Percentiles rank a stretch among this genome's conserved stretches.
phyloP scores from a whole-genome alignment of 1,284 basidiomycete species.

The Acaromyces ingoldii region DNA sequence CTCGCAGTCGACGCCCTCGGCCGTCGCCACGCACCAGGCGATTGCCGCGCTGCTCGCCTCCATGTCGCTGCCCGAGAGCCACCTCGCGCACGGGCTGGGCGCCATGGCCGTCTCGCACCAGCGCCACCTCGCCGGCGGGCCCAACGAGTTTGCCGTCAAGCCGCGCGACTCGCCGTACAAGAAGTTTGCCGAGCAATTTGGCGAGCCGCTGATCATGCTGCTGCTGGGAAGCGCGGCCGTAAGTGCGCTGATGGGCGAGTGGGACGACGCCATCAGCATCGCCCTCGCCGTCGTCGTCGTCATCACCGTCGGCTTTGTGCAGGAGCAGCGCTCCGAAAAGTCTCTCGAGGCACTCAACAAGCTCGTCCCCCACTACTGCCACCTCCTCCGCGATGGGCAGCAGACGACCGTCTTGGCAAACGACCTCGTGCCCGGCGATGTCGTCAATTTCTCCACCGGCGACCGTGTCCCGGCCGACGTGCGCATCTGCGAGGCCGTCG shows the following conservation, averaged over 20 bases:
- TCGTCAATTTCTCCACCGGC: conserved; percentile 78
- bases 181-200: conserved; percentile 88
- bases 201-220: conserved; percentile 86
- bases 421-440: conserved; percentile 88
- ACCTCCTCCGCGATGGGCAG: conserved; percentile 67
- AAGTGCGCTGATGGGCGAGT: conserved; percentile 83
- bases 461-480: conserved; percentile 92
- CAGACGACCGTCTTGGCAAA: conserved; percentile 71
- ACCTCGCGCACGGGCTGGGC: conserved; percentile 25
- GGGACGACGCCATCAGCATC: conserved; percentile 90
- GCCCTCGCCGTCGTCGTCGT: conserved; percentile 90
- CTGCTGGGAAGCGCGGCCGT: conserved; percentile 80
- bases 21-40: conserved; percentile 5
- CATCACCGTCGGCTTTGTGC: conserved; percentile 88
- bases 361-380: conserved; percentile 91
- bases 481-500: conserved; percentile 69
- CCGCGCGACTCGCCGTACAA: conserved; percentile 71
- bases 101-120: conserved; percentile 19
- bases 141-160: conserved; percentile 86
- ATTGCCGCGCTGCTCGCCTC: neutral
- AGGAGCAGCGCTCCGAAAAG: conserved; percentile 90
- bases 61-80: conserved; percentile 17
- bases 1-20: conserved; percentile 13
- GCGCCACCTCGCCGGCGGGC: conserved; percentile 22
- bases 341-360: conserved; percentile 91